Base-by-base conservation (phyloP, 805 yeast species). In the Lachancea fermentati region DNA sequence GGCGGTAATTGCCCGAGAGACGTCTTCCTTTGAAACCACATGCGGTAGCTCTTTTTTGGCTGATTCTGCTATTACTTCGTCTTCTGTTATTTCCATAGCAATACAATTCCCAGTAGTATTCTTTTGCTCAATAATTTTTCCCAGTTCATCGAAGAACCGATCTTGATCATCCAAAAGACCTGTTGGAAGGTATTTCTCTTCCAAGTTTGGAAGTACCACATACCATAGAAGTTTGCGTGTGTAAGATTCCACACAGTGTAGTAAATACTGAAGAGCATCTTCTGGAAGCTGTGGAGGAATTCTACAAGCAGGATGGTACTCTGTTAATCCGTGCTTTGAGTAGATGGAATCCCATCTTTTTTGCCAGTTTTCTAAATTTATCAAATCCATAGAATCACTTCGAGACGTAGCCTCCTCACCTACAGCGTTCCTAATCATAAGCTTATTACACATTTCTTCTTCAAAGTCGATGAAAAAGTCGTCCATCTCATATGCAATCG, bases 401-500 rank as follows among this genome's bases (percentile, higher is more conserved):
- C 12, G n/a, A n/a, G n/a, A 37, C 28, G 16, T 41, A 29, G 5
- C 42, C 5, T 17, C 18, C 19, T 19, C 13, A 26, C 19, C 36
- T 19, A 24, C 30, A 33, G 31, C 31, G n/a, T n/a, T n/a, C n/a
- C n/a, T n/a, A n/a, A n/a, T n/a, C n/a, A n/a, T n/a, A 48, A 25
- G 35, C 14, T 40, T 42, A 9, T 32, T 30, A 15, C 57, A 47
- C 49, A 58, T 45, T 16, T 35, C 30, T 19, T 58, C 62, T 35
- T 60, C 65, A 18, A 57, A 31, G 11, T 47, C 44, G 18, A 57
- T 43, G 24, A 47, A 55, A 19, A 42, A 41, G 15, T 58, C 62
- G 40, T 49, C 54, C 56, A 61, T 51, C 32, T 61, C 64, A 36
- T 60, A 60, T 12, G 66, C 64, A 22, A 60, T 57, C 2, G 64